Percentiles rank a stretch among this genome's conserved stretches.
These are phyloP conservation scores for Saitozyma podzolica DNA, from an alignment of 768 basidiomycete genomes.

Conservation along the genomic window DNA sequence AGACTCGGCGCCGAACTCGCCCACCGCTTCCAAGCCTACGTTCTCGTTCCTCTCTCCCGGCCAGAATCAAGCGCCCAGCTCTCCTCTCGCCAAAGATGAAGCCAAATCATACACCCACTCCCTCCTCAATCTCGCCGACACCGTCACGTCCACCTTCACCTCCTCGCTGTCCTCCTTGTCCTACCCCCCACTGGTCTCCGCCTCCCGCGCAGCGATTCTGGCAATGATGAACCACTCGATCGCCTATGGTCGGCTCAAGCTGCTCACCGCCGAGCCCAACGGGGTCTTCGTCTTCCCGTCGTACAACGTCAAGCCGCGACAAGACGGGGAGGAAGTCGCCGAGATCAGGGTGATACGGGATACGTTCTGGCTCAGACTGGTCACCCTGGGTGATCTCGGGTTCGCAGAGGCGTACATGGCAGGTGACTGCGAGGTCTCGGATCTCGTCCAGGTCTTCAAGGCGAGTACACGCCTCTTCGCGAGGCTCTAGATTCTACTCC, in stretches of 20 bases:
- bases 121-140: slow-evolving; percentile 25
- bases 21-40: not conserved
- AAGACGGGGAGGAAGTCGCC: slow-evolving; percentile 10
- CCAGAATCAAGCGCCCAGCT: too few relatives aligned
- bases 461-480: slow-evolving; percentile 52
- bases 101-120: slow-evolving; percentile 11
- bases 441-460: slow-evolving; percentile 66
- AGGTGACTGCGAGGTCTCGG: slow-evolving; percentile 65
- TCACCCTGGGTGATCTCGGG: slow-evolving; percentile 65
- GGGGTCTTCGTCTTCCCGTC: slow-evolving; percentile 24
- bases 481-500: not conserved
- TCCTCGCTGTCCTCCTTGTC: slow-evolving; percentile 22
- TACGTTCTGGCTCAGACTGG: slow-evolving; percentile 52
- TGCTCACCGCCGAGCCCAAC: slow-evolving; percentile 28
- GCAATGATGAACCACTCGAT: slow-evolving; percentile 37
- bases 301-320: not conserved
- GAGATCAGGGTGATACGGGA: slow-evolving; percentile 38
- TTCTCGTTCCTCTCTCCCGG: not conserved
- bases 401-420: slow-evolving; percentile 79
- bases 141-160: slow-evolving; percentile 14
- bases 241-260: slow-evolving; percentile 27
- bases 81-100: not conserved
- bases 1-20: slow-evolving; percentile 20
- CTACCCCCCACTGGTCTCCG: slow-evolving; percentile 23
- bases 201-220: slow-evolving; percentile 28